phyloP scores from a whole-genome alignment of 1,284 basidiomycete genomes.

The Gymnopus androsaceus region DNA sequence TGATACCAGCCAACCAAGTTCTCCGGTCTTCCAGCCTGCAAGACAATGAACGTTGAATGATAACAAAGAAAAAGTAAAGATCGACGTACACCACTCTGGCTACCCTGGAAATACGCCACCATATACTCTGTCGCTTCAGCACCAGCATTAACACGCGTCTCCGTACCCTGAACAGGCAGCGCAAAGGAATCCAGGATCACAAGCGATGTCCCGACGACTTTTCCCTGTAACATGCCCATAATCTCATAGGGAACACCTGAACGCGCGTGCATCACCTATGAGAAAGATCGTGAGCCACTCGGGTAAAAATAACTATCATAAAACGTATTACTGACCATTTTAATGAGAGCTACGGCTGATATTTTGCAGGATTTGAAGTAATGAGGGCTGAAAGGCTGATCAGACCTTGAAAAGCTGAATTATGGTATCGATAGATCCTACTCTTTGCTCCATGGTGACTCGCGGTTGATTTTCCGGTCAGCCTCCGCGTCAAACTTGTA shows the following conservation, averaged over 20 bases:
- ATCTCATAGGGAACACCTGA: constrained; percentile 98
- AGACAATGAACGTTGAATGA: not conserved
- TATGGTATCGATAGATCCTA: constrained; percentile 51
- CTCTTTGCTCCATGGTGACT: constrained; percentile 89
- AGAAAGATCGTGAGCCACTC: not conserved
- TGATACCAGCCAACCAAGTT: constrained; percentile 99
- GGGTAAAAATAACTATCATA: not conserved
- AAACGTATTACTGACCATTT: constrained; percentile 73
- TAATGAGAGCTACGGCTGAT: constrained; percentile 93
- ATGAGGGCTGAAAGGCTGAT: constrained; percentile 61
- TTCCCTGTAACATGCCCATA: constrained; percentile 99
- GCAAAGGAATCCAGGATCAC: constrained; percentile 97
- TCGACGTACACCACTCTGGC: constrained; percentile 69
- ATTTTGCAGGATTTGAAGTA: constrained; percentile 96
- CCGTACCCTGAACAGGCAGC: constrained; percentile 97
- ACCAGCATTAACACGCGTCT: constrained; percentile 96
- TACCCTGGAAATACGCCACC: constrained; percentile 88
- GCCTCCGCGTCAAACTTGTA: constrained; percentile 78
- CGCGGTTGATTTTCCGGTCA: constrained; percentile 70
- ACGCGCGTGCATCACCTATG: constrained; percentile 93
- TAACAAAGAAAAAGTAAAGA: not conserved
- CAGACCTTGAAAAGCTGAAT: constrained; percentile 15
- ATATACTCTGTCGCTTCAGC: constrained; percentile 98
- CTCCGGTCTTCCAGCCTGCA: constrained; percentile 79
- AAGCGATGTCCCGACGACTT: constrained; percentile 83